These are phyloP conservation scores for Cocos nucifera DNA, from an alignment of 176 grass and related monocot species.

Conservation along the genomic window DNA sequence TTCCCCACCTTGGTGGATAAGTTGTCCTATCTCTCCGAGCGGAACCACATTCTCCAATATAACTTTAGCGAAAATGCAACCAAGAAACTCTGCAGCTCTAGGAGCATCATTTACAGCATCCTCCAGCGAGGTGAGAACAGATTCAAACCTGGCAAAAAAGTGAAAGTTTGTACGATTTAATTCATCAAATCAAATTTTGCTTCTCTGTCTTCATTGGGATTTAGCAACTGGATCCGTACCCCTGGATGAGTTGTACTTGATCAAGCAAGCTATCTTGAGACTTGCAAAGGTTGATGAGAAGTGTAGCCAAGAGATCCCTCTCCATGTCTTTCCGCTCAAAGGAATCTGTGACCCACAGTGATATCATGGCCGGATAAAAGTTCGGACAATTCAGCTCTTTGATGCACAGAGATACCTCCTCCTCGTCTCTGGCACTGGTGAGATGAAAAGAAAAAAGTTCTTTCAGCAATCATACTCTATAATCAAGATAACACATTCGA, in stretches of 20 bases:
- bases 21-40: conserved; percentile 56
- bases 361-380: conserved; percentile 73
- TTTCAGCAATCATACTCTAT: too few species aligned
- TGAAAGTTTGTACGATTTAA: too few species aligned
- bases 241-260: conserved; percentile 57
- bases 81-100: conserved; percentile 79
- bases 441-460: too few species aligned
- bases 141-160: conserved; percentile 36
- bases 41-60: conserved; percentile 52
- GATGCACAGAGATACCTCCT: conserved; percentile 63
- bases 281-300: conserved; percentile 71
- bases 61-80: conserved; percentile 58
- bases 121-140: conserved; percentile 64
- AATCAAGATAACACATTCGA: too few species aligned
- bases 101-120: conserved; percentile 93
- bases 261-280: conserved; percentile 48
- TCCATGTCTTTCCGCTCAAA: conserved; percentile 88
- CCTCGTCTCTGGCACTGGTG: too few species aligned
- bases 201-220: background rate
- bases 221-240: conserved; percentile 30
- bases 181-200: too few species aligned
- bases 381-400: conserved; percentile 82
- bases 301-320: conserved; percentile 73
- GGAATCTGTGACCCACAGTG: conserved; percentile 88
- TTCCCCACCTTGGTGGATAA: conserved; percentile 70